Evolutionary conservation across 176 grass and related monocot species (phyloP), one percentile per base, ranked within the genome.

Genomic region (Avena sativa): DNA sequence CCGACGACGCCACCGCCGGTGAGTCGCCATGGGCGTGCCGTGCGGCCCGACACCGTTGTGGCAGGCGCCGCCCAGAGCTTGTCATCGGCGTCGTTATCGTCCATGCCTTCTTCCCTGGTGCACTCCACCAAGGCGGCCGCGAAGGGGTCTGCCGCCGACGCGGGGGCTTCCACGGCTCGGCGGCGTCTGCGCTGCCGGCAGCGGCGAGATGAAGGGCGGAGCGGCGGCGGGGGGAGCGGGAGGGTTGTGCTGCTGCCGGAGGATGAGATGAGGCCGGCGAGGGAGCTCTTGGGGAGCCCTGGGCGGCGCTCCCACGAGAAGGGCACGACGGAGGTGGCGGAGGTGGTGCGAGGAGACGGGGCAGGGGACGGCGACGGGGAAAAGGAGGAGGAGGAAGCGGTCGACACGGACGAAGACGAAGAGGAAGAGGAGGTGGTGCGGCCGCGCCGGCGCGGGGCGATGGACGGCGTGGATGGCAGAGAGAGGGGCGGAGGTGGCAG

Each of bases 291-390:
- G 58, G 97, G 97, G 49, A 94, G 91, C 34, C 97, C 97, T 1
- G 97, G 89, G 69, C 86, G 90, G 30, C 81, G 92, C 86, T 99
- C 97, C 97, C 97, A 99, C n/a, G 92, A 96, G 91, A 99, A 99
- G 5, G 97, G 97, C 0, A 91, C 85, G 49, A 94, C 40, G 38
- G 92, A 89, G 64, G 90, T 21, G 38, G 74, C 0, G 6, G 44
- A 4, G 21, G 47, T 83, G 51, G 79, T 26, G 52, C 68, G 84
- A 9, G 83, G 68, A 2, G 86, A 88, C 25, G 80, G 43, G 5
- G 91, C 85, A 2, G 78, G 69, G 15, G 85, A 88, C 52, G 83
- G 59, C 52, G 79, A 79, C 57, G 48, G 67, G 71, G 76, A 83
- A 64, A 82, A 91, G 44, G 13, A 46, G 34, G 74, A 59, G 53